These are phyloP conservation scores for Chytriomyces confervae DNA, from an alignment of 192 early-diverging fungal genomes.

Conservation along the genomic window DNA sequence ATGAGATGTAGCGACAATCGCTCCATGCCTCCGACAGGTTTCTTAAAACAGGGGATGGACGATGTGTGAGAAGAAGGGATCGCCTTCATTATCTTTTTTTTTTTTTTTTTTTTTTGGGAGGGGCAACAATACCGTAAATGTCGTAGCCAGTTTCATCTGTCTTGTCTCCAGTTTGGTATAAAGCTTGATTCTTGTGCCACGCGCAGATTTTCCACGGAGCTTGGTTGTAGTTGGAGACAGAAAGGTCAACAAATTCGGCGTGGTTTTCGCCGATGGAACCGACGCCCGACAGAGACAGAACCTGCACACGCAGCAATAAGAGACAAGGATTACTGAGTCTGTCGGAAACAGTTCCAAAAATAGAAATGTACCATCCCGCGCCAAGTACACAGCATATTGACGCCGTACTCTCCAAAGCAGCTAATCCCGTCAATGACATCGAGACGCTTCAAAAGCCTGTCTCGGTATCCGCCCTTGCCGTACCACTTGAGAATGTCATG, in stretches of 20 bases:
- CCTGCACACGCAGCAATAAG: neutral
- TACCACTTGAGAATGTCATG: slow-evolving; percentile 49
- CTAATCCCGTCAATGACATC: slow-evolving; percentile 14
- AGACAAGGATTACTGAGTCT: neutral
- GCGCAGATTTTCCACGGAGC: slow-evolving; percentile 46
- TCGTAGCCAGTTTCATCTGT: slow-evolving; percentile 47
- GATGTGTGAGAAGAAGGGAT: neutral
- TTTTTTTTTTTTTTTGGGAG: neutral
- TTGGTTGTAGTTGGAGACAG: slow-evolving; percentile 27
- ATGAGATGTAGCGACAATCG: slow-evolving; percentile 45
- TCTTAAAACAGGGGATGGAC: slow-evolving; percentile 1
- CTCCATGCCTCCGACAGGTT: slow-evolving; percentile 44
- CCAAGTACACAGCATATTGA: slow-evolving; percentile 38
- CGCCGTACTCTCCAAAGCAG: slow-evolving; percentile 48
- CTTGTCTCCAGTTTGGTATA: slow-evolving; percentile 48
- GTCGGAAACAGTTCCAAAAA: neutral
- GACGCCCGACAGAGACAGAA: slow-evolving; percentile 43
- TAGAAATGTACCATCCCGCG: slow-evolving; percentile 32
- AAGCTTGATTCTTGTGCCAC: slow-evolving; percentile 54
- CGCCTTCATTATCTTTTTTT: no score
- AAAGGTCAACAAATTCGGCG: slow-evolving; percentile 31
- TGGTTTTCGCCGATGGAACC: slow-evolving; percentile 45
- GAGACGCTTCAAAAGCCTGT: slow-evolving; percentile 25
- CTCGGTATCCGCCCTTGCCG: slow-evolving; percentile 38
- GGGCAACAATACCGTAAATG: slow-evolving; percentile 35